Base-by-base conservation (phyloP, 345 rosid species). In the Arabidopsis suecica region DNA sequence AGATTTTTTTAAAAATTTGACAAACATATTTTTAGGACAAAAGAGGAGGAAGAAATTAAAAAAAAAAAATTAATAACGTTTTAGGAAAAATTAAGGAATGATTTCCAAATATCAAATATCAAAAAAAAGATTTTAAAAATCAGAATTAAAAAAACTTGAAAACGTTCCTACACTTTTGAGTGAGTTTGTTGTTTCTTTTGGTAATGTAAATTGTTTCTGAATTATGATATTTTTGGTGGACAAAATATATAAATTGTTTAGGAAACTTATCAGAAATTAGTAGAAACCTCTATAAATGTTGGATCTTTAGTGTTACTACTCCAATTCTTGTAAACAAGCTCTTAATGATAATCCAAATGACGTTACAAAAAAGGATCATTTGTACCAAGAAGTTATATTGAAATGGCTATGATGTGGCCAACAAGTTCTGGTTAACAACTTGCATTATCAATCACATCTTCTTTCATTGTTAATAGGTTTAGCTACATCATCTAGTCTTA, bases 401-500 rank as follows among this genome's bases (percentile, higher is more conserved):
- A 41, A 41, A 12, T 41, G 45, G 45, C 45, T 11, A 41, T 42
- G 61, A 25, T 37, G 5, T 45, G 61, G 44, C 34, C 30, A 23
- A 3, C 42, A 72, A 51, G n/a, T 8, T 51, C 23, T 12, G 13
- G 10, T 8, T 13, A n/a, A 58, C 16, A 71, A 36, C 30, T 36
- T 36, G 11, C 44, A 13, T 32, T 48, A 40, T 18, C 22, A 28
- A 28, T 16, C 61, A 64, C 71, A 64, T 49, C 51, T 33, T 69
- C 53, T 34, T 36, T 33, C 67, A 33, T 20, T 44, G 40, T 20
- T 4, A 33, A 18, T 51, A 41, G 7, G 42, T 69, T 48, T 32
- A 56, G 11, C 10, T 30, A 20, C 48, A 70, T 37, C 47, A 42
- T 56, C 20, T 28, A 1, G n/a, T 12, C 47, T 12, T 42, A 13